Evolutionary conservation across 306 rosid species (phyloP), one percentile per base, ranked within the genome.

Genomic region (Morella rubra): DNA sequence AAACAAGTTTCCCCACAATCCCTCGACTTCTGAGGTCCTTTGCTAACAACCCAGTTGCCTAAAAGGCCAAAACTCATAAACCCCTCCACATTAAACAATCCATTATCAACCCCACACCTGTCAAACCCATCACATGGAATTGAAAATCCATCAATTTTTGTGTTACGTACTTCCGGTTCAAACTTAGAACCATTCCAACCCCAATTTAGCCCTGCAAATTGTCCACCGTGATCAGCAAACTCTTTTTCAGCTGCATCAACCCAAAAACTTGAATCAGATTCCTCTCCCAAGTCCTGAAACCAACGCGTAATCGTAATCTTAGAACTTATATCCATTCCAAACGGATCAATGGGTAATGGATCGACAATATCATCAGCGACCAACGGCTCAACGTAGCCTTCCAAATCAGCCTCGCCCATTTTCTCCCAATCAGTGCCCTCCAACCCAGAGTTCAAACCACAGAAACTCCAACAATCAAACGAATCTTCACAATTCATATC

Each of bases 331-430:
- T 82, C 85, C 91, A 88, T 86, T 18, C 81, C 95, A 76, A 88
- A 90, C 40, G 97, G 97, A 81, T 91, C 97, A 62, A 47, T 72
- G 8, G 93, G 95, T 79, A 90, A 85, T n/a, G 20, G 81, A 82
- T 82, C 89, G 74, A 77, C 73, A 81, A 88, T 53, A 72, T 86
- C 97, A 75, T 85, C 88, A 73, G 2, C 84, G 7, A 12, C 76
- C 54, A 27, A 62, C 10, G 45, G 74, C 52, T 82, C 87, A 53
- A 75, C 74, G 44, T 18, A 27, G 42, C 66, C 85, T 53, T 69
- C 79, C 54, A 84, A 73, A 50, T 80, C 80, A 76, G 55, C 53
- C 71, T 73, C 70, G 69, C 52, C 71, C 69, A 56, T 73, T 64
- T 71, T 83, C 47, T 67, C 44, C 7, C 65, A 68, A 24, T 60